These are phyloP conservation scores for Hirschfeldia incana DNA, from an alignment of 345 rosid species.

Conservation along the genomic window DNA sequence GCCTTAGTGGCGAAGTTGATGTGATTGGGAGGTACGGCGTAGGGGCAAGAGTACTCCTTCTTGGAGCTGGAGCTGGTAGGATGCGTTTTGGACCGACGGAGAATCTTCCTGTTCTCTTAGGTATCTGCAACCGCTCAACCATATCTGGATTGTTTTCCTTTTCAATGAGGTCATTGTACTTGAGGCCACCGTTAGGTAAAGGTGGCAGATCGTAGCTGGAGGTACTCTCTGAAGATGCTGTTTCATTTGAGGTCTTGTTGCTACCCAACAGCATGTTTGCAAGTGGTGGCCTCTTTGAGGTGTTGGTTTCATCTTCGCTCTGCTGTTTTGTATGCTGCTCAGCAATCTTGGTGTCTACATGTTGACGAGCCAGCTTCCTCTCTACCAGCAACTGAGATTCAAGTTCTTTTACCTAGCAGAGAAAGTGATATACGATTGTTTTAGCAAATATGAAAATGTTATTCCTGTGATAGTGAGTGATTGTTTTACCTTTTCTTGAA, in stretches of 20 bases:
- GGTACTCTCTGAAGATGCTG: neutral
- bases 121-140: conserved; percentile 53
- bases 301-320: conserved; percentile 51
- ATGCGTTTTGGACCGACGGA: conserved; percentile 58
- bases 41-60: conserved; percentile 81
- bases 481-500: conserved; percentile 79
- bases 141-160: conserved; percentile 84
- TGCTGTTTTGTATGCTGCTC: conserved; percentile 59
- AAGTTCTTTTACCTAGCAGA: conserved; percentile 76
- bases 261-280: conserved; percentile 47
- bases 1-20: conserved; percentile 35
- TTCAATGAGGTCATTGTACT: conserved; percentile 53
- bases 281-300: conserved; percentile 55
- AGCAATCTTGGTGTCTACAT: conserved; percentile 84
- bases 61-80: conserved; percentile 52
- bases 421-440: neutral
- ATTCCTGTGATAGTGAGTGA: neutral
- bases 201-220: conserved; percentile 43
- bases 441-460: neutral
- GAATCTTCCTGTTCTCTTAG: conserved; percentile 73
- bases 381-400: conserved; percentile 89
- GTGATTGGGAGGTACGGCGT: conserved; percentile 45
- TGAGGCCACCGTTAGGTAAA: conserved; percentile 40
- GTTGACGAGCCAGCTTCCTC: conserved; percentile 94
- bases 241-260: conserved; percentile 48